A percentile compares a stretch with the other conserved stretches of the same genome.
phyloP scores from a whole-genome alignment of 2,329 filamentous ascomycete species.

The Ilyonectria robusta region DNA sequence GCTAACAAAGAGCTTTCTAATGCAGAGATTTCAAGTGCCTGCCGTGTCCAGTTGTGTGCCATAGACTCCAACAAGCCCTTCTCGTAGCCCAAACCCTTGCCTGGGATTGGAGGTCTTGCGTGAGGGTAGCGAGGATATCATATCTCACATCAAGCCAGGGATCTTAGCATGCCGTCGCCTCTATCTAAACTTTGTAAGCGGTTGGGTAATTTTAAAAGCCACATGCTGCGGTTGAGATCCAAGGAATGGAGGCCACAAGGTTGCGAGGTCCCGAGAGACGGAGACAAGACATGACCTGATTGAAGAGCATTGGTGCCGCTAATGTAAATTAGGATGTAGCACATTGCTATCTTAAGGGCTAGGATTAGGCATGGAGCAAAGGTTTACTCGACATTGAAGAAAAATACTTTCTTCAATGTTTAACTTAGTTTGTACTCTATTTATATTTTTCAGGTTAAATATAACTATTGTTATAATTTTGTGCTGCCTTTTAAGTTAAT shows the following conservation, averaged over 20 bases:
- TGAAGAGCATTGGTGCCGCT: too few relatives aligned
- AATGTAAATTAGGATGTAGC: too few relatives aligned
- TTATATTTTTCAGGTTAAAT: too few relatives aligned
- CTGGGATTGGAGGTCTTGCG: not conserved
- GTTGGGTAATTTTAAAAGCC: not conserved
- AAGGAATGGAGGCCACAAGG: not conserved
- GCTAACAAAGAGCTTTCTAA: not conserved
- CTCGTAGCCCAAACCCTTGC: not conserved
- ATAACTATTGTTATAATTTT: too few relatives aligned
- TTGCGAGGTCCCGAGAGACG: not conserved
- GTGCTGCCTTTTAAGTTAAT: too few relatives aligned
- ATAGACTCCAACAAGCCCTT: not conserved
- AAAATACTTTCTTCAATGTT: too few relatives aligned
- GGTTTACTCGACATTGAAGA: too few relatives aligned
- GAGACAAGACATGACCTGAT: not conserved
- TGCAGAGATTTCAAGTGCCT: constrained; percentile 1
- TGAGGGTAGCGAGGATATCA: not conserved
- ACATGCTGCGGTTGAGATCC: not conserved
- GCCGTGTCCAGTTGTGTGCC: not conserved
- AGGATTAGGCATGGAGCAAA: too few relatives aligned
- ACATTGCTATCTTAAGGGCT: too few relatives aligned
- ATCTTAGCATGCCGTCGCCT: not conserved
- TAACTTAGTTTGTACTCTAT: too few relatives aligned
- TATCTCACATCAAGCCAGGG: not conserved
- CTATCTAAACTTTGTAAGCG: not conserved